Evolutionary conservation across 805 yeast species (phyloP).

Genomic region (Candida boidinii): DNA sequence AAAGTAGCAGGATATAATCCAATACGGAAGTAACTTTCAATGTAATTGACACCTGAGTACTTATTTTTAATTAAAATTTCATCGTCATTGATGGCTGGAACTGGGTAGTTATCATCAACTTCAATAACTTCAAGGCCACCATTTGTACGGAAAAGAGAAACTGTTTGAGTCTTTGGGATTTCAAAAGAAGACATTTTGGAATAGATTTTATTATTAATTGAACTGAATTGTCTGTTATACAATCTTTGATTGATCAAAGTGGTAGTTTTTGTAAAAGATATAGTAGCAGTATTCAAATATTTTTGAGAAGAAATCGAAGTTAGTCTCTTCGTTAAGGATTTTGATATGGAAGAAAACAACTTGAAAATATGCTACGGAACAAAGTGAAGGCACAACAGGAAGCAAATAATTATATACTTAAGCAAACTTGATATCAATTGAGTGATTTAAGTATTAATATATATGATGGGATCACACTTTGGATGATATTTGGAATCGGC

Average conservation of each 20-base stretch:
- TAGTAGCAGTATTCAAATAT: too few species aligned
- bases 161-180: slow-evolving; percentile 52
- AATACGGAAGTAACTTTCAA: slow-evolving; percentile 74
- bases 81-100: slow-evolving; percentile 46
- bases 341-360: too few species aligned
- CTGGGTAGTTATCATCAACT: slow-evolving; percentile 47
- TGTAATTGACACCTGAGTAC: slow-evolving; percentile 75
- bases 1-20: slow-evolving; percentile 59
- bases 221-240: neutral
- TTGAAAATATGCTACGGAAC: too few species aligned
- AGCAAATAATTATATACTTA: too few species aligned
- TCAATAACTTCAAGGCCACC: slow-evolving; percentile 55
- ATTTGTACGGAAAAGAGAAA: slow-evolving; percentile 39
- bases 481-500: too few species aligned
- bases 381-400: too few species aligned
- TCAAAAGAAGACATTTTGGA: slow-evolving; percentile 7
- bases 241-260: neutral
- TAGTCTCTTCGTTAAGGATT: too few species aligned
- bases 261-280: too few species aligned
- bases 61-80: slow-evolving; percentile 67
- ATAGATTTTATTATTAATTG: neutral
- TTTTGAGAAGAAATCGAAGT: too few species aligned
- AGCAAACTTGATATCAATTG: too few species aligned
- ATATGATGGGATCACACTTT: too few species aligned
- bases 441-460: too few species aligned